Conservation (phyloP, 768 basidiomycete species). For the Amanita rubescens region DNA sequence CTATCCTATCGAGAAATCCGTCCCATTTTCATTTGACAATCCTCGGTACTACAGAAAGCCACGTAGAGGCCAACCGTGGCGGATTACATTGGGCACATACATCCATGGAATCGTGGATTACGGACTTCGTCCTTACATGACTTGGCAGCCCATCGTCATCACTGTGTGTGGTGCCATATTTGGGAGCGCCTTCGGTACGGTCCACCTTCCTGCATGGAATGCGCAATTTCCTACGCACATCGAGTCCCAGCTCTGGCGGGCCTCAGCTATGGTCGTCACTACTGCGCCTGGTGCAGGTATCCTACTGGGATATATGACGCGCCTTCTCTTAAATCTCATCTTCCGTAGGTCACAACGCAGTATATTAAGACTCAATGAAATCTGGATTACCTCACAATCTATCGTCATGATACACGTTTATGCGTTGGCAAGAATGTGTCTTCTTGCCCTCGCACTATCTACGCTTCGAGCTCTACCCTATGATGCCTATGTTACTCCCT, state of each 20-base stretch:
- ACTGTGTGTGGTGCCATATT: not conserved
- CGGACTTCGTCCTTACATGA: not conserved
- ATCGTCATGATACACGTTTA: not conserved
- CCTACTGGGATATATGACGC: not conserved
- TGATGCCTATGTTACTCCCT: not conserved
- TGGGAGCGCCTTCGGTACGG: not conserved
- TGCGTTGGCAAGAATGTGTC: not conserved
- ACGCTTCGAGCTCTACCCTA: not conserved
- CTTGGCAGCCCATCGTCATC: not conserved
- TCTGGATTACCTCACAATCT: not conserved
- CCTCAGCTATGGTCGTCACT: not conserved
- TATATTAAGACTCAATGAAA: not conserved
- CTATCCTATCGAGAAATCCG: not conserved
- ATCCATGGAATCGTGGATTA: not conserved
- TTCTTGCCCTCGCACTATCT: not conserved
- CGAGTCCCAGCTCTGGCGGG: not conserved
- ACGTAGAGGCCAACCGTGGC: not conserved
- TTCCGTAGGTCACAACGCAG: not conserved
- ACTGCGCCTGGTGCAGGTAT: not conserved
- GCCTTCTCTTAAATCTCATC: not conserved
- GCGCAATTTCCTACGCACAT: not conserved
- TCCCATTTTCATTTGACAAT: not conserved
- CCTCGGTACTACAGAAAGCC: not conserved
- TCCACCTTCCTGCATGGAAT: not conserved
- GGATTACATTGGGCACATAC: not conserved